These are phyloP conservation scores for Liquidambar formosana DNA, from an alignment of 164 flowering plant genomes.

Conservation along the genomic window DNA sequence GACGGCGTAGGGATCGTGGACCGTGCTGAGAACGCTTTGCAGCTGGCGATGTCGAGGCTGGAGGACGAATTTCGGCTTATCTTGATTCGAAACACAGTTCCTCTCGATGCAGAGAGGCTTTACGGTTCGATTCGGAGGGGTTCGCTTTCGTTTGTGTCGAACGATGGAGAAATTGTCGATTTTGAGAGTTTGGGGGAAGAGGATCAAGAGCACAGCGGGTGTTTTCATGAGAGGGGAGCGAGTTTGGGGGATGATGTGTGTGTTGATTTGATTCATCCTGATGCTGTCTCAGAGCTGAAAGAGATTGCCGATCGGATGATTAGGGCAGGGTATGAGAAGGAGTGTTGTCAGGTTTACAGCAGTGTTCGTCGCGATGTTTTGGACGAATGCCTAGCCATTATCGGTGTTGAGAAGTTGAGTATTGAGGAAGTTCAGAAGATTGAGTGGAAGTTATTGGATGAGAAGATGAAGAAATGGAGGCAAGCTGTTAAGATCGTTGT, in stretches of 20 bases:
- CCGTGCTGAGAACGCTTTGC: constrained; percentile 41
- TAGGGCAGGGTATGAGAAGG: constrained; percentile 79
- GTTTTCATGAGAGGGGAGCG: constrained; percentile 50
- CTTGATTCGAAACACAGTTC: constrained; percentile 37
- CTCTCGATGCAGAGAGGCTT: constrained; percentile 50
- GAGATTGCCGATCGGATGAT: constrained; percentile 87
- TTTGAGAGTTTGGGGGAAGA: constrained; percentile 42
- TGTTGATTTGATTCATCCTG: constrained; percentile 62
- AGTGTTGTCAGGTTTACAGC: constrained; percentile 81
- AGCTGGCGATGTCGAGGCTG: constrained; percentile 42
- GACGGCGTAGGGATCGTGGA: constrained; percentile 25
- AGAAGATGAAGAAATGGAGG: constrained; percentile 92
- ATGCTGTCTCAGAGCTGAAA: constrained; percentile 54
- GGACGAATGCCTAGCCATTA: constrained; percentile 68
- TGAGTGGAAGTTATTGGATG: constrained; percentile 77
- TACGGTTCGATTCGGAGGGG: constrained; percentile 58
- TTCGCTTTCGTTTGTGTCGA: constrained; percentile 48
- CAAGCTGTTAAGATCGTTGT: constrained; percentile 68
- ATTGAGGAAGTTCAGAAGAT: constrained; percentile 88
- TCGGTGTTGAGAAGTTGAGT: constrained; percentile 81
- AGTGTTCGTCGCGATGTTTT: constrained; percentile 69
- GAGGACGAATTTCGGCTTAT: constrained; percentile 47
- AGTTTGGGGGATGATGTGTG: constrained; percentile 46
- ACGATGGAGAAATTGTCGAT: constrained; percentile 31
- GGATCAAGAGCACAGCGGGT: constrained; percentile 24